phyloP scores from a whole-genome alignment of 108 stramenopile species.

The Conticribra weissflogii region DNA sequence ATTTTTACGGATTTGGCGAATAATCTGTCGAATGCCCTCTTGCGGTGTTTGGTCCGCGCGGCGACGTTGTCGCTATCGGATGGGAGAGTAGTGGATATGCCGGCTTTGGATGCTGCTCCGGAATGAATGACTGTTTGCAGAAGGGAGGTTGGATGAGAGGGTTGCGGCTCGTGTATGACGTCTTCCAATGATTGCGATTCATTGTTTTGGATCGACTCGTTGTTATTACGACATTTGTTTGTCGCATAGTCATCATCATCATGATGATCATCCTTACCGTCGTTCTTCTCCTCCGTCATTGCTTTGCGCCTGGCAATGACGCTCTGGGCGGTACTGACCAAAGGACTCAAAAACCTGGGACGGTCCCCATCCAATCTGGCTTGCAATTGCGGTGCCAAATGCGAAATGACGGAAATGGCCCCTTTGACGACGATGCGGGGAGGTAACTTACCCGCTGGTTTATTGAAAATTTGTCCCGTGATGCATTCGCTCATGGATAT shows the following conservation, averaged over 20 bases:
- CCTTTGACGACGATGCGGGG: slow-evolving; percentile 72
- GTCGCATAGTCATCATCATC: background rate
- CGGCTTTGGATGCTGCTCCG: slow-evolving; percentile 22
- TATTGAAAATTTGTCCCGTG: slow-evolving; percentile 65
- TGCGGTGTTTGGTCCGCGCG: slow-evolving; percentile 58
- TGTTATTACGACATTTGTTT: background rate
- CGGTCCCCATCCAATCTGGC: slow-evolving; percentile 55
- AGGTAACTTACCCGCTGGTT: slow-evolving; percentile 65
- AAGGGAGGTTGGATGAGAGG: slow-evolving; percentile 25
- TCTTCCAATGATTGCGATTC: slow-evolving; percentile 12
- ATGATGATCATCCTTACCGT: no score
- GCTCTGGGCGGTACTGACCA: slow-evolving; percentile 72
- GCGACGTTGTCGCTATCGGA: slow-evolving; percentile 22
- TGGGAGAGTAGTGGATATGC: slow-evolving; percentile 13
- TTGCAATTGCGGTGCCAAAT: slow-evolving; percentile 79
- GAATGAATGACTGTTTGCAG: slow-evolving; percentile 41
- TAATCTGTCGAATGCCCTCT: slow-evolving; percentile 73
- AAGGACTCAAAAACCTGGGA: slow-evolving; percentile 66
- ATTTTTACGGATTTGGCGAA: slow-evolving; percentile 11
- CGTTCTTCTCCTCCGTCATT: no score
- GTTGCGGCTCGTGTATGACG: slow-evolving; percentile 18
- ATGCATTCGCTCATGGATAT: slow-evolving; percentile 56
- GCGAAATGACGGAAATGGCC: slow-evolving; percentile 62
- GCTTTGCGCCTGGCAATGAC: no score
- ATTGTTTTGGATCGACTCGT: no score